Base-by-base conservation (phyloP, 192 early-diverging fungal species). In the Podila epigama region DNA sequence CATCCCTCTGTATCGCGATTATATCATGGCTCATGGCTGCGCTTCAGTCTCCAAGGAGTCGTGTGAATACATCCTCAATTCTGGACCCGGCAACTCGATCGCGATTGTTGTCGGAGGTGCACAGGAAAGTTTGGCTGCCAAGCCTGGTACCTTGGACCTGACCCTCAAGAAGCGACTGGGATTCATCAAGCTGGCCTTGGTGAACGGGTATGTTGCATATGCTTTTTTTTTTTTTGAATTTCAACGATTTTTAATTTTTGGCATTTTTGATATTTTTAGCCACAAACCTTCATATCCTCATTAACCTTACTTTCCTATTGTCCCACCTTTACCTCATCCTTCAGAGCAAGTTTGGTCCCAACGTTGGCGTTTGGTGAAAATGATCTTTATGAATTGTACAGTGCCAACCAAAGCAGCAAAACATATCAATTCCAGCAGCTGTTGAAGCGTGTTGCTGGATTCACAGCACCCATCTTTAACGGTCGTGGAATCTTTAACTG, bases 81-180 rank as follows among this genome's bases (percentile, higher is more conserved):
- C 83, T 16, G 92, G 91, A 5, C 87, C 83, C 58, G 92, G 84
- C 27, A 81, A 82, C 59, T 88, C 83, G 48, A 86, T 86, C 81
- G 90, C 92, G 58, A 89, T 98, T 57, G 96, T 96, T 6, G 88
- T 96, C 5, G 96, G 96, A 2, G 96, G 96, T 10, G 95, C 95
- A 7, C 82, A 89, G 16, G 96, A 98, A 61, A 86, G 91, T n/a
- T 82, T 93, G 55, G 63, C 85, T 29, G 89, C 91, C 1, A 81
- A 83, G n/a, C 86, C 88, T 9, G 83, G 85, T 13, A 72, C 81
- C 2, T 64, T 83, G 36, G 90, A 94, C 54, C 73, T 96, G 36
- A 88, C 92, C 1, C 68, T 96, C 40, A 85, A 88, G 61, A 92
- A 90, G 59, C 87, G 95, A 18, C 70, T 91, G 1, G 97, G 97